Evolutionary conservation across 2,329 filamentous ascomycete genomes (phyloP), one percentile per base, ranked within the genome.

Genomic region (Neophaeococcomyces aloes): DNA sequence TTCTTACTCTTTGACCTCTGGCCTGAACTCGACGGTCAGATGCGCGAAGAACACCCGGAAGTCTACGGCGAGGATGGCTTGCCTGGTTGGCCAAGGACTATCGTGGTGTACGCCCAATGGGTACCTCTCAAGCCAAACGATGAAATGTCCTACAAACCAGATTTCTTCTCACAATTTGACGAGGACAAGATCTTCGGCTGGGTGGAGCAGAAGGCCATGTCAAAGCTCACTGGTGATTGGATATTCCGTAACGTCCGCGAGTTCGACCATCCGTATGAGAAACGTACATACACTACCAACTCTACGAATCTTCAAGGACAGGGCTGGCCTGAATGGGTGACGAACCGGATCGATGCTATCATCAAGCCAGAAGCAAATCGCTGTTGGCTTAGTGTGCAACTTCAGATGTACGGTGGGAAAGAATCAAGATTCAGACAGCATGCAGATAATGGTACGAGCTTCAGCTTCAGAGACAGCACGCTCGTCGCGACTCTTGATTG

Each of bases 41-140:
- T 63, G 48, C 63, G 61, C 49, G 52, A 57, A 33, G 51, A 56
- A 3, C 56, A 65, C n/a, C 62, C 61, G 0, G 57, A 64, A 21
- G 57, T 63, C 8, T 61, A 66, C 30, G 61, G 64, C 3, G 50
- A 62, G 13, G 50, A 64, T 32, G 61, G 63, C 1, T 44, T 60
- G 3, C 59, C 61, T 17, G 56, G 53, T 4, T 69, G 63, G 59
- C 66, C 65, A 1, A 59, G 62, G 0, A 53, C 58, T 0, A 68
- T 72, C 14, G 54, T 71, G 4, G 59, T 72, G 8, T 72, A 69
- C 32, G 70, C 69, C 3, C 69, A 72, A 46, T 73, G 66, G 64
- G 66, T 68, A 1, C 68, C 68, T 1, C 60, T 66, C 14, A 55
- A 40, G 40, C 53, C 55, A 41, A 53, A 50, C 1, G 65, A 69